Conservation (phyloP, 192 early-diverging fungal genomes). For the Entomortierella beljakovae region DNA sequence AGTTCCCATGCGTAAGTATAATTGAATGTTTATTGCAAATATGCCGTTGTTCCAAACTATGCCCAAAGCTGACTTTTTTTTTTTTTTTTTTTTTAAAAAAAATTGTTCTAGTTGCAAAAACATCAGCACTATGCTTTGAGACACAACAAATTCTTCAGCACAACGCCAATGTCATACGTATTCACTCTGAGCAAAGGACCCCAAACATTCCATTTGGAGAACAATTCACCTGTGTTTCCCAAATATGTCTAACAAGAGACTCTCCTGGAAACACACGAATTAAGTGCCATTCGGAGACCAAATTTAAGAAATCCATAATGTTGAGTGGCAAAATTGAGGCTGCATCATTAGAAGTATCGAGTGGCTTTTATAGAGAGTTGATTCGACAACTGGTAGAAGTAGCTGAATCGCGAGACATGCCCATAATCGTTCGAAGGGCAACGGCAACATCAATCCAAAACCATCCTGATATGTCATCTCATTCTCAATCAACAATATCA, state of each 20-base stretch:
- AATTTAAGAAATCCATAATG: slow-evolving; percentile 31
- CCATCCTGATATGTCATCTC: not conserved
- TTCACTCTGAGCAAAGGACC: slow-evolving; percentile 19
- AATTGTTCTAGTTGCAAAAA: slow-evolving; percentile 22
- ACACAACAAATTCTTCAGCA: slow-evolving; percentile 20
- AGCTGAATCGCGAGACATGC: not conserved
- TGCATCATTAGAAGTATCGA: slow-evolving; percentile 11
- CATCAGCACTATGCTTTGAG: slow-evolving; percentile 19
- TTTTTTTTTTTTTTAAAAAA: not conserved
- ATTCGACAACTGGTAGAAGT: slow-evolving; percentile 22
- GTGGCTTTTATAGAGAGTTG: slow-evolving; percentile 25
- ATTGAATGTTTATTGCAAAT: not conserved
- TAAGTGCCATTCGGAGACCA: slow-evolving; percentile 29
- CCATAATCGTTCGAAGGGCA: not conserved
- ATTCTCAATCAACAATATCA: not conserved
- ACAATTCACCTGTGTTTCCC: slow-evolving; percentile 17
- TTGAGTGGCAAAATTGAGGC: slow-evolving; percentile 26
- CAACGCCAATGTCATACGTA: slow-evolving; percentile 4
- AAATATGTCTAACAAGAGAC: slow-evolving; percentile 34
- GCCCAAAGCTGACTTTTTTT: not conserved
- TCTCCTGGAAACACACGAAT: slow-evolving; percentile 32
- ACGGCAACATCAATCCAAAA: not conserved
- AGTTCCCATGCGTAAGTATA: slow-evolving; percentile 35
- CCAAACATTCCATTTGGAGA: slow-evolving; percentile 34
- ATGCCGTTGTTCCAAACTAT: not conserved